Evolutionary conservation across 129 eudicot genomes (phyloP).

Genomic region (Heracleum sosnowskyi): DNA sequence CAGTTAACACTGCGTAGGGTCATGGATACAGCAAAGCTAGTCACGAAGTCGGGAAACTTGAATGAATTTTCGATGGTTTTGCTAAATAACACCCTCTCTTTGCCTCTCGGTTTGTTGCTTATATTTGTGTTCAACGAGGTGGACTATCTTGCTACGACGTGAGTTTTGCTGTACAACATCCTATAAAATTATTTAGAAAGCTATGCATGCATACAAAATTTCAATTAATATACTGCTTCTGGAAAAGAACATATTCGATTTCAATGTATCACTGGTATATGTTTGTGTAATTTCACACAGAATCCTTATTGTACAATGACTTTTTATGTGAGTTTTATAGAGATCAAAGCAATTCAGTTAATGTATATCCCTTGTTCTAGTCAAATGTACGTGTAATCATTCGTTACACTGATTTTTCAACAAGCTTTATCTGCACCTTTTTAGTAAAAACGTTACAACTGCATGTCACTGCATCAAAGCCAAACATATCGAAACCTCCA

Average conservation of each 20-base stretch:
- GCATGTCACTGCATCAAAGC: neutral
- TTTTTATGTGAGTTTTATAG: neutral
- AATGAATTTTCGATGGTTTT: slow-evolving; percentile 96
- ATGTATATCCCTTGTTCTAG: neutral
- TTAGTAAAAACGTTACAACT: neutral
- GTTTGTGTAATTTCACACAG: neutral
- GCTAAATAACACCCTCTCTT: slow-evolving; percentile 82
- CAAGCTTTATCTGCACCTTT: neutral
- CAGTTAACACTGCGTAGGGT: slow-evolving; percentile 89
- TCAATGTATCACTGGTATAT: neutral
- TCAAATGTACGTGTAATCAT: neutral
- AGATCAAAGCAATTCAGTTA: neutral
- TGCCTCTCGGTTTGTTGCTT: slow-evolving; percentile 76
- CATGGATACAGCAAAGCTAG: slow-evolving; percentile 98
- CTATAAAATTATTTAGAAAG: neutral
- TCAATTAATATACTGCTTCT: neutral
- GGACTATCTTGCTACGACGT: slow-evolving; percentile 84
- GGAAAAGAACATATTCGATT: neutral
- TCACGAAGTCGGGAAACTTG: slow-evolving; percentile 87
- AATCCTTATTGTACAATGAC: neutral
- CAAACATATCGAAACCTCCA: neutral
- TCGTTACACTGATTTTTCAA: neutral
- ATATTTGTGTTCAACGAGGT: slow-evolving; percentile 72
- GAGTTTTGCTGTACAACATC: slow-evolving; percentile 30
- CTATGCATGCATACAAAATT: neutral